Base-by-base conservation (phyloP, 306 rosid genomes). In the Trifolium dubium region DNA sequence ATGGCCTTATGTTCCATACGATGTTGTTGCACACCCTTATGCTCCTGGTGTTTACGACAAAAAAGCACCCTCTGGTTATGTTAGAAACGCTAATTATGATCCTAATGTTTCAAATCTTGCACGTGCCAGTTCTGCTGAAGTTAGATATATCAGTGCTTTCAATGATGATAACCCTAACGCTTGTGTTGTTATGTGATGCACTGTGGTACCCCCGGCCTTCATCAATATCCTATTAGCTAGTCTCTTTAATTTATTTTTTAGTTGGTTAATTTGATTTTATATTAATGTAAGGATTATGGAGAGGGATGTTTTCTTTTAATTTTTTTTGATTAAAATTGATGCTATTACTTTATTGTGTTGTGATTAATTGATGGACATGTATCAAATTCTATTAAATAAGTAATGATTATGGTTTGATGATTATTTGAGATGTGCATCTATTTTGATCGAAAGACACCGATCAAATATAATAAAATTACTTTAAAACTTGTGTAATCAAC, bases 1-100 rank as follows among this genome's bases (percentile, higher is more conserved):
- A 7, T 89, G 96, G 98, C 98, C 96, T 0, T 92, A 92, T n/a
- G 96, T 92, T 1, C 96, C 98, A 0, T 92, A 92, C 84, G 98
- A 89, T 72, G 87, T 79, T 29, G 96, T 92, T 5, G 93, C 63
- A 1, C 98, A 92, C 72, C 98, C 98, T 0, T 92, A 92, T 64
- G 98, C 98, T 0, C 68, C 40, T 0, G 98, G 98, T 2, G 87
- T 92, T 2, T 92, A 92, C 67, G 98, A 92, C 59, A 86, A 49
- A 83, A 92, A 79, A 69, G 98, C 96, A 1, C 98, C 98, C 0
- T 29, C 98, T 0, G 98, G 98, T 28, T 92, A 89, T 64, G 98
- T 92, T 46, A 83, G 98, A 37, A 67, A 75, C 35, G 44, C 49
- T 2, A 67, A 85, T 1, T 77, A 66, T 1, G 88, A 89, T 68